Evolutionary conservation across 225 moss, liverwort and hornwort genomes (phyloP), one percentile per base, ranked within the genome.

Genomic region (Bryum argenteum): DNA sequence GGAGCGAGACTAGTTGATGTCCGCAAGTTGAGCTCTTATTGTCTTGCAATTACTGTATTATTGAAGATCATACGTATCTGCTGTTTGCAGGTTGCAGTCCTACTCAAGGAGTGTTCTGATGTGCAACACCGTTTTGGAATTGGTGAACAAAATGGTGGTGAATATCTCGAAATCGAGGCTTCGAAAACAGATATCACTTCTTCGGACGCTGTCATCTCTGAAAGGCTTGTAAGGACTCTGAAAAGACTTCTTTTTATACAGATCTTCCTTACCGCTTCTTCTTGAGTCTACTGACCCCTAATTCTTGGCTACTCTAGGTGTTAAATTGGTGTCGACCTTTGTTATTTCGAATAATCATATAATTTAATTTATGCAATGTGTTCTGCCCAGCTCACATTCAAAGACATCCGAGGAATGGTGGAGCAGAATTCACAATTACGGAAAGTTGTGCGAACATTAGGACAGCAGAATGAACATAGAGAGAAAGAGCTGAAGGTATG

Each of bases 381-480:
- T 66, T 47, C 65, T 19, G 28, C 59, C 33, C 86, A 92, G 92
- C 81, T 92, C 28, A 81, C 97, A 37, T 97, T 97, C 53, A 97
- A 89, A 79, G 97, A 97, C 73, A 94, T 97, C 60, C 83, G 88
- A 81, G 97, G 94, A 53, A 89, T 97, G 97, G 97, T 97, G 63
- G 97, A 94, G 83, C 94, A 94, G 67, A 97, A 97, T 74, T 90
- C 92, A 73, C 90, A 90, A 51, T 45, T 97, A 70, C 94, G 97
- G 65, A 85, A 89, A 64, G 75, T 97, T 70, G 90, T 94, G 45
- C 81, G 94, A 84, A 82, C 87, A 58, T 85, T 97, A 61, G 92
- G 92, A 55, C 85, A 94, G 78, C 90, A 97, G 82, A 92, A 81
- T 78, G 97, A 97, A 75, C 58, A 91, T 67, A 92, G 85, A 75